phyloP scores from a whole-genome alignment of 179 eudicot species.

The Kewa caespitosa region DNA sequence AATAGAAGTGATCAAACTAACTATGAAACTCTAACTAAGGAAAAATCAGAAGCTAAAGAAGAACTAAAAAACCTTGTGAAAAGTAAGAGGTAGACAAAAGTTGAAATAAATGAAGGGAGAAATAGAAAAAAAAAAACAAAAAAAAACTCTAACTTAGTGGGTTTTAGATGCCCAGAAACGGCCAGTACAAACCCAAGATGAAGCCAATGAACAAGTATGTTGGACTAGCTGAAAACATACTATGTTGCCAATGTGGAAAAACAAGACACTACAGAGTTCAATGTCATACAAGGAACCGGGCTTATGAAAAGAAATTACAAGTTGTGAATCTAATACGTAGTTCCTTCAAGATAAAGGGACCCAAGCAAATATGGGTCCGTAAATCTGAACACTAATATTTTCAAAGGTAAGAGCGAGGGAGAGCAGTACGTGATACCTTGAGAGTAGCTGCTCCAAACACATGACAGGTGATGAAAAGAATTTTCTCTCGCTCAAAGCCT shows the following conservation, averaged over 20 bases:
- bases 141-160: too few species aligned
- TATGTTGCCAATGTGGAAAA: neutral
- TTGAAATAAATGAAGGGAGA: too few species aligned
- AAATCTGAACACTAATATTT: neutral
- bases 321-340: neutral
- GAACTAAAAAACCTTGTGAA: too few species aligned
- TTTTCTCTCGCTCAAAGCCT: neutral
- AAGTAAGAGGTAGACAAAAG: too few species aligned
- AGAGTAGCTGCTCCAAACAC: neutral
- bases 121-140: too few species aligned
- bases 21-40: too few species aligned
- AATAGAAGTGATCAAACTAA: too few species aligned
- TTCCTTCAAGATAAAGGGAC: neutral
- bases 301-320: neutral
- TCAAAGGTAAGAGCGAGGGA: neutral
- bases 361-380: neutral
- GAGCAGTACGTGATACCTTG: neutral
- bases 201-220: too few species aligned
- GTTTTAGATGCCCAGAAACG: too few species aligned
- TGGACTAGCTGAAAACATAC: neutral
- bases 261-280: neutral
- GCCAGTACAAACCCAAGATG: too few species aligned
- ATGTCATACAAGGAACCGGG: neutral
- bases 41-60: too few species aligned
- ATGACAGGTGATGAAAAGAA: neutral